Conservation (phyloP, 495 filamentous ascomycete species). For the Alectoria sarmentosa region DNA sequence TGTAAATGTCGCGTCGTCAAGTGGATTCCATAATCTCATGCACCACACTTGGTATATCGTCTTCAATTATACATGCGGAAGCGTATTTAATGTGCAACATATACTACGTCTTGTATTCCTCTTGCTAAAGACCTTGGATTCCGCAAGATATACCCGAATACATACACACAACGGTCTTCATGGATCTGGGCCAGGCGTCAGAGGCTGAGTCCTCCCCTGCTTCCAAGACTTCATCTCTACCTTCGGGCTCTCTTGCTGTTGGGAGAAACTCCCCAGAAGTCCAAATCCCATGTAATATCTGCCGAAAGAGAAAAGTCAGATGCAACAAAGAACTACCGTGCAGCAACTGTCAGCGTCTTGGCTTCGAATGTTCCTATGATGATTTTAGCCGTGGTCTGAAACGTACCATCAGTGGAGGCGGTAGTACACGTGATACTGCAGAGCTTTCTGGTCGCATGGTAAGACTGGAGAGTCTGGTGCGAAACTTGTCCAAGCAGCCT, state of each 20-base stretch:
- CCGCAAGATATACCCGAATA: background rate
- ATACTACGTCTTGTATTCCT: background rate
- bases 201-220: background rate
- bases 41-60: no score
- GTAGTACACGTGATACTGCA: background rate
- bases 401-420: background rate
- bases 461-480: background rate
- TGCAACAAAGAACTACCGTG: background rate
- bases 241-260: no score
- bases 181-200: background rate
- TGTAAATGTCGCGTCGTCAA: background rate
- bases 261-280: no score
- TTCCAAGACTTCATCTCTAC: no score
- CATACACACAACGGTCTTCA: no score
- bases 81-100: background rate
- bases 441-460: background rate
- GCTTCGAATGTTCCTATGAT: background rate
- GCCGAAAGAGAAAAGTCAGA: background rate
- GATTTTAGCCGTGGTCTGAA: background rate
- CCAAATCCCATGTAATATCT: background rate
- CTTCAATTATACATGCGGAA: background rate
- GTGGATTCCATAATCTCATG: no score
- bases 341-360: background rate
- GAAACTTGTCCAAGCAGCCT: background rate
- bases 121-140: background rate